Conservation (phyloP, 495 filamentous ascomycete genomes). For the Hypoxylon lenormandii region DNA sequence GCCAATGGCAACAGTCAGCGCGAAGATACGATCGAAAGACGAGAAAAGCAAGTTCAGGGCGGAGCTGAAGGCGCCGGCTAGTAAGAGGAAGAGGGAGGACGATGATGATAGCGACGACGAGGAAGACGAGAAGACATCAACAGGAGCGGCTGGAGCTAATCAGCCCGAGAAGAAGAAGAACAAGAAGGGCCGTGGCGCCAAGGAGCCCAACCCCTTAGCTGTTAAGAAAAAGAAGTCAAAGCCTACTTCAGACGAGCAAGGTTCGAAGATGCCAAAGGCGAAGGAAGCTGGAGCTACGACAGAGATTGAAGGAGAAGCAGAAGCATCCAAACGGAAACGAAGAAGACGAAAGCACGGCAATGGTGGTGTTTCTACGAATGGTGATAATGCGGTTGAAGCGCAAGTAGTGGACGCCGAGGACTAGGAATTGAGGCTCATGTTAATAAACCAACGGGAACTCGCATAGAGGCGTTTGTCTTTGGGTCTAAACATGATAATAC, state of each 20-base stretch:
- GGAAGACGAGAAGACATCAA: slow-evolving; percentile 43
- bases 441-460: neutral
- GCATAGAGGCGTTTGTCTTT: slow-evolving; percentile 23
- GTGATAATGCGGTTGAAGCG: slow-evolving; percentile 18
- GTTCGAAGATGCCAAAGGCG: slow-evolving; percentile 25
- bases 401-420: slow-evolving; percentile 37
- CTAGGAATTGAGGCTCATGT: slow-evolving; percentile 20
- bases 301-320: slow-evolving; percentile 13
- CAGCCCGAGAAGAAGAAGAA: slow-evolving; percentile 69
- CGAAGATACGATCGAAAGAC: slow-evolving; percentile 70
- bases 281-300: slow-evolving; percentile 16
- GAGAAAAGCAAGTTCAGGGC: slow-evolving; percentile 81
- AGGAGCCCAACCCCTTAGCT: slow-evolving; percentile 88
- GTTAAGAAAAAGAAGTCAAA: slow-evolving; percentile 80
- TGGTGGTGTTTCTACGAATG: slow-evolving; percentile 22
- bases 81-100: slow-evolving; percentile 67
- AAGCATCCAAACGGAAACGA: slow-evolving; percentile 58
- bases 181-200: slow-evolving; percentile 71
- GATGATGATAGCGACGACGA: slow-evolving; percentile 56
- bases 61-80: slow-evolving; percentile 69
- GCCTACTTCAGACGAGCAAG: slow-evolving; percentile 19
- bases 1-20: slow-evolving; percentile 76
- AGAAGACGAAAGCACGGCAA: slow-evolving; percentile 61
- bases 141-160: slow-evolving; percentile 12
- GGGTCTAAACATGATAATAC: slow-evolving; percentile 6